Evolutionary conservation across 1,139 yeast species (phyloP), one percentile per base, ranked within the genome.

Genomic region (Kluyveromyces sp.): DNA sequence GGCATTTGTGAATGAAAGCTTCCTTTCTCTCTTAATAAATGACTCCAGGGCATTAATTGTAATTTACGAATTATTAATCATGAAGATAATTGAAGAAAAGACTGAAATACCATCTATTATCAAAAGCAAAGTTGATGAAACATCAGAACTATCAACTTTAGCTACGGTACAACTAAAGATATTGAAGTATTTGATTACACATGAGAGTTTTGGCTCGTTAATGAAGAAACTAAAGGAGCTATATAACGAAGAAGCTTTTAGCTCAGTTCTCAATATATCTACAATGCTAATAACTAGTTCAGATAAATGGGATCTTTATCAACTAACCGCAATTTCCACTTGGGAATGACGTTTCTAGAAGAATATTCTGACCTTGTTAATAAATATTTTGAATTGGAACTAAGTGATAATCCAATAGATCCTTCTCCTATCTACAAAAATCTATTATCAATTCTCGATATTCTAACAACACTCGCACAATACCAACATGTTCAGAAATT

Each of bases 401-500:
- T 41, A 6, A 58, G 54, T 10, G 45, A 52, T 39, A 56, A 56
- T 44, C 25, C 34, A n/a, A 44, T 33, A 7, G 61, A 41, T 26
- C n/a, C 63, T 2, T 36, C 42, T 6, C 21, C 42, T 3, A 41
- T 59, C 5, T 55, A 55, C 46, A 46, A 45, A 30, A 57, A 50
- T 37, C 45, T 63, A 51, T 57, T 6, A 57, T 63, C 47, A 37
- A 70, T 25, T 52, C 69, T 38, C 53, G 87, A 83, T 58, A 72
- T 79, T 5, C 55, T 82, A 3, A 67, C 81, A 1, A 74, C 75
- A 34, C 55, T 82, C 29, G 61, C 77, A 21, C 74, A 75, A 48
- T 77, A 65, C 55, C 74, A 80, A 40, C 72, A 74, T 33, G 73
- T 78, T 0, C 74, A 74, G 45, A 72, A 77, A 43, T 79, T 75